phyloP scores from a whole-genome alignment of 768 basidiomycete species.

The Mycena chlorophos region DNA sequence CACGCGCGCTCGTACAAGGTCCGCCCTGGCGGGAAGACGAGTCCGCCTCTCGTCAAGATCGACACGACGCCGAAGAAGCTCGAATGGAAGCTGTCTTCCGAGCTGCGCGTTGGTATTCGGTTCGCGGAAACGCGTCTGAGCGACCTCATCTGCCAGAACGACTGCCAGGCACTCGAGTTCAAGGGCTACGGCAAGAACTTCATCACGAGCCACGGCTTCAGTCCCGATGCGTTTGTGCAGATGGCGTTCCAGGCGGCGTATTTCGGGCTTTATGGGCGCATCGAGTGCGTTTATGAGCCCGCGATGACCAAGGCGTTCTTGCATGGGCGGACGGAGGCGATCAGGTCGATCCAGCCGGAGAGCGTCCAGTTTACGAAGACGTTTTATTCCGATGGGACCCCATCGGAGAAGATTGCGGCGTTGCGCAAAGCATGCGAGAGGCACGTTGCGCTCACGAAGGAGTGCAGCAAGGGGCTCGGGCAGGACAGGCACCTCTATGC shows the following conservation, averaged over 20 bases:
- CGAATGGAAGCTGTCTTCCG: constrained; percentile 88
- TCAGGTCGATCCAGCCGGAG: constrained; percentile 83
- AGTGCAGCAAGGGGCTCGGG: constrained; percentile 86
- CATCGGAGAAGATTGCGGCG: constrained; percentile 68
- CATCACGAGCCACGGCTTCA: constrained; percentile 91
- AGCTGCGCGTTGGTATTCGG: constrained; percentile 80
- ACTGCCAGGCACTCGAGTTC: constrained; percentile 93
- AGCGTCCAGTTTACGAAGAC: constrained; percentile 87
- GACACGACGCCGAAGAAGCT: constrained; percentile 94
- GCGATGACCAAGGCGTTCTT: constrained; percentile 97
- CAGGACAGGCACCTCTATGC: constrained; percentile 97
- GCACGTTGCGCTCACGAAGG: constrained; percentile 83
- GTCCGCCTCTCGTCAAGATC: constrained; percentile 43
- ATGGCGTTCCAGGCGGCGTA: constrained; percentile 99
- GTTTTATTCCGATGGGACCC: constrained; percentile 80
- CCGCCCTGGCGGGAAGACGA: constrained; percentile 32
- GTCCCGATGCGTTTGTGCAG: constrained; percentile 97
- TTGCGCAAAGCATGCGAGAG: constrained; percentile 82
- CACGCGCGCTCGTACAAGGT: constrained; percentile 74
- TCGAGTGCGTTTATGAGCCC: constrained; percentile 95
- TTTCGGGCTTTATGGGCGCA: constrained; percentile 86
- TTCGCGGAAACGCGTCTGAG: constrained; percentile 94
- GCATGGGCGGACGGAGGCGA: constrained; percentile 95
- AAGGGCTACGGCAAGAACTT: constrained; percentile 91
- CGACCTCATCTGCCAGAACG: constrained; percentile 97